Evolutionary conservation across 2,329 filamentous ascomycete genomes (phyloP).

Genomic region (Trichoderma sp.): DNA sequence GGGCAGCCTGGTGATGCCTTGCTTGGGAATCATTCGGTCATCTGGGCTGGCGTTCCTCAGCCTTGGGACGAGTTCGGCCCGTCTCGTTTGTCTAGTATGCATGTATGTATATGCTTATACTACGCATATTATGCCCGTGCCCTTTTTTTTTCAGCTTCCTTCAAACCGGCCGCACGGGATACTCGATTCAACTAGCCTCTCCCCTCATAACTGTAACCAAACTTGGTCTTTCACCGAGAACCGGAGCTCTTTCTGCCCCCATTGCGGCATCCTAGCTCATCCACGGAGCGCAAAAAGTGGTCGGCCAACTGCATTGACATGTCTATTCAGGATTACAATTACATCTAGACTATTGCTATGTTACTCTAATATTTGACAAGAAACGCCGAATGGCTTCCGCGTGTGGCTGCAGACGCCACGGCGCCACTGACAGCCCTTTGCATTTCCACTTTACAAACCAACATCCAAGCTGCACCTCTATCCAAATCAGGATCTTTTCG

Average conservation of each 20-base stretch:
- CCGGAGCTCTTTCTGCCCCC: neutral
- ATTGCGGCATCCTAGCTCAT: neutral
- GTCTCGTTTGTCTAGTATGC: constrained; percentile 1
- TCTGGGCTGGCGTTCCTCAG: neutral
- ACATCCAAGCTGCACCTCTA: neutral
- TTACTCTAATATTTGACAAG: constrained; percentile 2
- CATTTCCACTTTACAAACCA: neutral
- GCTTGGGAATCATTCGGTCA: neutral
- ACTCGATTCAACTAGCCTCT: neutral
- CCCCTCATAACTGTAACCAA: neutral
- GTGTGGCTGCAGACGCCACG: neutral
- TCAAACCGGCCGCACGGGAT: neutral
- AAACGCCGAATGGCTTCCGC: constrained; percentile 14
- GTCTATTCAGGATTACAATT: constrained; percentile 13
- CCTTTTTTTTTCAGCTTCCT: neutral
- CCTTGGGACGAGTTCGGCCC: constrained; percentile 17
- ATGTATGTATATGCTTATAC: neutral
- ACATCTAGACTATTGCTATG: constrained; percentile 16
- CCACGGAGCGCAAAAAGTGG: neutral
- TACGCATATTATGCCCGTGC: neutral
- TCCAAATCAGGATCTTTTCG: neutral
- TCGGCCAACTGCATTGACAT: neutral
- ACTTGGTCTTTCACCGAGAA: neutral
- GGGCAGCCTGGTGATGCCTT: neutral
- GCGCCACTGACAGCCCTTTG: neutral